Evolutionary conservation across 805 yeast genomes (phyloP), one percentile per base, ranked within the genome.

Genomic region (Zygotorulaspora chibaensis): DNA sequence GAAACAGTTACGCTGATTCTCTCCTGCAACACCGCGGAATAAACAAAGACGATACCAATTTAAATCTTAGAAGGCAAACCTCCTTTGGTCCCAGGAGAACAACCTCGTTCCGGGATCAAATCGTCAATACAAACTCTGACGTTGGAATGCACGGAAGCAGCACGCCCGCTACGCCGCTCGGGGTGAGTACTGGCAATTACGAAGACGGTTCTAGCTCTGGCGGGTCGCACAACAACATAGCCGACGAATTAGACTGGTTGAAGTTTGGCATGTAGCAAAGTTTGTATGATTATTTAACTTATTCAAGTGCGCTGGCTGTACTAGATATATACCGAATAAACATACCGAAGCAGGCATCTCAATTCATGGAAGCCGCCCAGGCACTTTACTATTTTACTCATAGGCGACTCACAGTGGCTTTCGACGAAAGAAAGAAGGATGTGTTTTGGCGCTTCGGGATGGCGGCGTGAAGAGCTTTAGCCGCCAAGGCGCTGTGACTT

Each of bases 211-310:
- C n/a, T 17, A 36, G 31, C 11, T 33, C 46, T 13, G 20, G 29
- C 13, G 29, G 29, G n/a, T 42, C 50, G 27, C 48, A 46, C 27
- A 47, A 46, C 25, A 47, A 46, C 33, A 53, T 52, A 12, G 45
- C 57, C 25, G 67, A 63, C 40, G 69, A 66, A 42, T 52, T 66
- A 18, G 68, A 63, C 12, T 66, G 70, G 67, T 49, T 66, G 17
- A 66, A 63, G 44, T 63, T 66, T 49, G 68, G 68, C 12, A 54
- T 62, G 51, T 62, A 50, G 54, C 27, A 40, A 29, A 23, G 12
- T 33, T 35, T 36, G 18, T 18, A 25, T 23, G 25, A 15, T 35
- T 27, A 13, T 16, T 35, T 26, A 40, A 35, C 16, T 33, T 33
- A 28, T 44, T 40, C 43, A 40, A 38, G 44, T 46, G 46, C 47